Conservation (phyloP, 1,284 basidiomycete species). For the Ustilago lituana region DNA sequence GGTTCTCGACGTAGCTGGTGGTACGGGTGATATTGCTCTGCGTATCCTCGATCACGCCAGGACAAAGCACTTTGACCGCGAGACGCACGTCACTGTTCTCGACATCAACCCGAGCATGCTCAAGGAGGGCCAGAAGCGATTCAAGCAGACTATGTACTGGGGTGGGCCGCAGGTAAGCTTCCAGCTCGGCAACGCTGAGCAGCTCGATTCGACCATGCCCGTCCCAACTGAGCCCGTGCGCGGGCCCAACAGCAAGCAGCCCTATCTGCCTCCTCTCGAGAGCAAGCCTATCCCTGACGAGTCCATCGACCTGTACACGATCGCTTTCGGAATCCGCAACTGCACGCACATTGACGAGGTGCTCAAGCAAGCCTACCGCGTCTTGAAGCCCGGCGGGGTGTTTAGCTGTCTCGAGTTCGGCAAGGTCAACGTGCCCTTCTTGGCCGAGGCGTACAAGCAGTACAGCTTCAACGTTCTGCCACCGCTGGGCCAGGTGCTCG, state of each 20-base stretch:
- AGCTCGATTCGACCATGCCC: slow-evolving; percentile 69
- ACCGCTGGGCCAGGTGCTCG: slow-evolving; percentile 91
- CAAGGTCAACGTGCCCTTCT: slow-evolving; percentile 86
- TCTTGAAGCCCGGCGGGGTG: slow-evolving; percentile 93
- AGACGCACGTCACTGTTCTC: slow-evolving; percentile 86
- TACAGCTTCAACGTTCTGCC: slow-evolving; percentile 98
- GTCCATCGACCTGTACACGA: slow-evolving; percentile 96
- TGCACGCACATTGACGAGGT: slow-evolving; percentile 92
- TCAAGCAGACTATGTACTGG: slow-evolving; percentile 63
- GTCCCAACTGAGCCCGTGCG: slow-evolving; percentile 41
- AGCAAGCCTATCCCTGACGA: slow-evolving; percentile 65
- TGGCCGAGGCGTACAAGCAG: slow-evolving; percentile 88
- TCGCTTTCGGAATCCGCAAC: slow-evolving; percentile 98
- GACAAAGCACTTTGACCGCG: slow-evolving; percentile 75
- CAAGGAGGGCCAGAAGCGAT: slow-evolving; percentile 86
- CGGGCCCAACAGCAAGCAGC: slow-evolving; percentile 52
- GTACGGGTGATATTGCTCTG: slow-evolving; percentile 94
- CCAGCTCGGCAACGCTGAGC: slow-evolving; percentile 91
- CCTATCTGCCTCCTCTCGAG: slow-evolving; percentile 56
- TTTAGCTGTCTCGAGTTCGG: slow-evolving; percentile 98
- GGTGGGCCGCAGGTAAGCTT: slow-evolving; percentile 92
- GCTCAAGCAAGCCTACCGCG: slow-evolving; percentile 87
- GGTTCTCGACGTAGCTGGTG: slow-evolving; percentile 96
- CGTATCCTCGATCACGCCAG: slow-evolving; percentile 90
- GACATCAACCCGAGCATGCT: slow-evolving; percentile 98